Conservation (phyloP, 2,329 filamentous ascomycete genomes). For the Fusarium sp. region DNA sequence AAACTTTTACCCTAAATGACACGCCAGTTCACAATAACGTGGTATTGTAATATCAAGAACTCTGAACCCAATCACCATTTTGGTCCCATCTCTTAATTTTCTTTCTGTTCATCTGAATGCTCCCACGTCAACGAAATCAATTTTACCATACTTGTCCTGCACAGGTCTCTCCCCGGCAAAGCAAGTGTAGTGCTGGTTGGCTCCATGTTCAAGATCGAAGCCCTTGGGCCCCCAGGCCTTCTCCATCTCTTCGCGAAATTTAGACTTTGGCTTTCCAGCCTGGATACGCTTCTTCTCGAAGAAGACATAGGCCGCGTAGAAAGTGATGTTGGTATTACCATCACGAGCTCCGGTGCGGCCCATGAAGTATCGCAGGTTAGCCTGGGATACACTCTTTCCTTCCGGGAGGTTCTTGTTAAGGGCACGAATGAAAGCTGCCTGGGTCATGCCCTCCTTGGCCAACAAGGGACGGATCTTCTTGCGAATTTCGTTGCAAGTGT, state of each 20-base stretch:
- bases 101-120: neutral
- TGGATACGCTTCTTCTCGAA: conserved; percentile 68
- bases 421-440: conserved; percentile 63
- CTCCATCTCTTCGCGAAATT: conserved; percentile 65
- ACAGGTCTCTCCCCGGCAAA: conserved; percentile 10
- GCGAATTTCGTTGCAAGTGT: conserved; percentile 68
- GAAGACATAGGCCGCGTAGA: conserved; percentile 66
- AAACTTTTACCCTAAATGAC: neutral
- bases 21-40: conserved; percentile 1
- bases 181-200: conserved; percentile 16
- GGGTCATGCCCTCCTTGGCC: conserved; percentile 56
- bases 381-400: conserved; percentile 54
- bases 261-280: conserved; percentile 62
- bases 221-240: conserved; percentile 43
- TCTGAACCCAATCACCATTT: neutral
- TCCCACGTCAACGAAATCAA: conserved; percentile 15
- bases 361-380: conserved; percentile 62
- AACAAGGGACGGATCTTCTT: conserved; percentile 66
- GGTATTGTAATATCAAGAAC: conserved; percentile 2
- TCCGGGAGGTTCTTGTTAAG: conserved; percentile 56
- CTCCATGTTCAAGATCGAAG: conserved; percentile 38
- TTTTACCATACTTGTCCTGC: conserved; percentile 39
- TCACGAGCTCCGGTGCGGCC: conserved; percentile 58
- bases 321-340: conserved; percentile 61
- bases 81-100: neutral